Percentiles rank a stretch among this genome's conserved stretches.
These are phyloP conservation scores for Podospora didyma DNA, from an alignment of 495 filamentous ascomycete genomes.

Conservation along the genomic window DNA sequence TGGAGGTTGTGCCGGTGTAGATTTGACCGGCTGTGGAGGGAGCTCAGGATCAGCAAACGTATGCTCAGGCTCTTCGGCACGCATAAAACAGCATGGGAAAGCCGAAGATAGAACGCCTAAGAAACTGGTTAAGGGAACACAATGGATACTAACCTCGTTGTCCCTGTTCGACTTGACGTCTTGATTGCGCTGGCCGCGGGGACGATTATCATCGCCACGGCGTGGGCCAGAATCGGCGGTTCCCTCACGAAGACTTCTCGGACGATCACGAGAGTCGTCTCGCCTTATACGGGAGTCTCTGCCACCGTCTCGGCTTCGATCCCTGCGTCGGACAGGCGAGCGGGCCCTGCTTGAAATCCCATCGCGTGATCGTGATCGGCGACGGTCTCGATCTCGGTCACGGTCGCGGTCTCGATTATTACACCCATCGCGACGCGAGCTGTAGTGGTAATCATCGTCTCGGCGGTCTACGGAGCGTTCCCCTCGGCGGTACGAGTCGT, in stretches of 20 bases:
- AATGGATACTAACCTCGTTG: slow-evolving; percentile 42
- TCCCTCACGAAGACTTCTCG: slow-evolving; percentile 65
- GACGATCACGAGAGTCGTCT: slow-evolving; percentile 75
- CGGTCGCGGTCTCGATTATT: too few relatives aligned
- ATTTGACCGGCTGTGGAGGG: slow-evolving; percentile 38
- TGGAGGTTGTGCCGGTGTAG: slow-evolving; percentile 51
- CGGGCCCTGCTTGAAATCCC: slow-evolving; percentile 52
- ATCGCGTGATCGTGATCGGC: slow-evolving; percentile 62
- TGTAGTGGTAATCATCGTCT: slow-evolving; percentile 65
- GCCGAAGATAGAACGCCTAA: too few relatives aligned
- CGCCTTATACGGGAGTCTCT: slow-evolving; percentile 70
- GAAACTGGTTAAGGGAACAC: too few relatives aligned
- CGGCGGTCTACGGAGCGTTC: slow-evolving; percentile 72
- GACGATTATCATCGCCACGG: slow-evolving; percentile 62
- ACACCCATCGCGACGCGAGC: slow-evolving; percentile 41
- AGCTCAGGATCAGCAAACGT: slow-evolving; percentile 13
- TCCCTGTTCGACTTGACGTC: slow-evolving; percentile 41
- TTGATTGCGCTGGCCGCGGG: slow-evolving; percentile 43
- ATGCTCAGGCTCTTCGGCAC: neutral
- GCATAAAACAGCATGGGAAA: neutral
- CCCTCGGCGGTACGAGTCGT: slow-evolving; percentile 62
- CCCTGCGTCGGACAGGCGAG: slow-evolving; percentile 34
- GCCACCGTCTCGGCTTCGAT: slow-evolving; percentile 55
- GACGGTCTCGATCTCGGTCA: too few relatives aligned
- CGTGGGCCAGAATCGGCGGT: slow-evolving; percentile 71